These are phyloP conservation scores for Casuarina equisetifolia DNA, from an alignment of 306 rosid genomes.

Conservation along the genomic window DNA sequence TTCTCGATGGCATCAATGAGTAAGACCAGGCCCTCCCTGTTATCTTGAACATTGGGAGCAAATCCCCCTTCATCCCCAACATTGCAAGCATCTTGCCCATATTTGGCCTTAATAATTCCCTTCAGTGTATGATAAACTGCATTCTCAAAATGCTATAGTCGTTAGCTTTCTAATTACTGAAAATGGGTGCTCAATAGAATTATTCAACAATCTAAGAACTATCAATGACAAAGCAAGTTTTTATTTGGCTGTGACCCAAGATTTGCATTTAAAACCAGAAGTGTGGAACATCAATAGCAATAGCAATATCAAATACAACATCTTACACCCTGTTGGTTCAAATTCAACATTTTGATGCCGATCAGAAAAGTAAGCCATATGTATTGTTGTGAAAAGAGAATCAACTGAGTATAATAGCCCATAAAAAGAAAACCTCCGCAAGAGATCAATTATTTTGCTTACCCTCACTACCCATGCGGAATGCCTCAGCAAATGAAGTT, in stretches of 20 bases:
- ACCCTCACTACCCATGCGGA: slow-evolving; percentile 99
- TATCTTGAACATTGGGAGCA: slow-evolving; percentile 98
- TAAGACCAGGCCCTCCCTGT: slow-evolving; percentile 87
- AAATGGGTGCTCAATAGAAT: not conserved
- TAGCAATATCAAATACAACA: slow-evolving; percentile 9
- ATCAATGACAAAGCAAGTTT: slow-evolving; percentile 18
- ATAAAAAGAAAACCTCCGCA: slow-evolving; percentile 7
- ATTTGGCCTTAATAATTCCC: slow-evolving; percentile 93
- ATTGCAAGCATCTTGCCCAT: slow-evolving; percentile 99
- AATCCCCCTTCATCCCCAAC: slow-evolving; percentile 99
- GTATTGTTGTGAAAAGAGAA: slow-evolving; percentile 9
- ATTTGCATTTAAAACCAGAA: not conserved
- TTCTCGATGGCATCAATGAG: slow-evolving; percentile 95
- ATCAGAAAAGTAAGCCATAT: slow-evolving; percentile 14
- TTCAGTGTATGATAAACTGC: slow-evolving; percentile 84
- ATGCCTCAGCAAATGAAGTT: slow-evolving; percentile 83
- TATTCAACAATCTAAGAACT: not conserved
- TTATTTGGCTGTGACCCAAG: slow-evolving; percentile 19
- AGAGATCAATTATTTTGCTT: slow-evolving; percentile 22
- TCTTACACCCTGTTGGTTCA: slow-evolving; percentile 2
- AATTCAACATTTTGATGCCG: not conserved
- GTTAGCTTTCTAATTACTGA: not conserved
- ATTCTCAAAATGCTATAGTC: not conserved
- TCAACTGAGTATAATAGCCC: not conserved
- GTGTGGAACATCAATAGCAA: not conserved